These are phyloP conservation scores for Pulveroboletus ridleyi DNA, from an alignment of 1,284 basidiomycete species.

Conservation along the genomic window DNA sequence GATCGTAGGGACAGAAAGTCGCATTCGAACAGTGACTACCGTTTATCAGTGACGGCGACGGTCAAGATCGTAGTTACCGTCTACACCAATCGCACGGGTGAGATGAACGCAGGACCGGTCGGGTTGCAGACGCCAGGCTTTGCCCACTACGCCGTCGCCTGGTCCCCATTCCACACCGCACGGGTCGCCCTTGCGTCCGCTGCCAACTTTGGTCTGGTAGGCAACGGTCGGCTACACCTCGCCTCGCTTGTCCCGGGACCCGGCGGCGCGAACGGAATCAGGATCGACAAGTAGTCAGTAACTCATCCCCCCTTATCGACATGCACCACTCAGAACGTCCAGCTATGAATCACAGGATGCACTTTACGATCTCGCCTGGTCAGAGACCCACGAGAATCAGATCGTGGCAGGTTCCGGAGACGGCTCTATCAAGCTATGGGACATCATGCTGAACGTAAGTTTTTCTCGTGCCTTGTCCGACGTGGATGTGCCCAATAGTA, in stretches of 20 bases:
- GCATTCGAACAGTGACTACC: conserved; percentile 50
- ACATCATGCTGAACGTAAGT: conserved; percentile 85
- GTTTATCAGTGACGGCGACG: no score
- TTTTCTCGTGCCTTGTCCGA: conserved; percentile 6
- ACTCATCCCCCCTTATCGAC: conserved; percentile 7
- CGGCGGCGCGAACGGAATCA: conserved; percentile 50
- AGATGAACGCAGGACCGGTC: conserved; percentile 54
- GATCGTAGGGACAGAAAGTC: conserved; percentile 83
- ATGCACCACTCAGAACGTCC: conserved; percentile 33
- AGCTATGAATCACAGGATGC: conserved; percentile 97
- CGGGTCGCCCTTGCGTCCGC: conserved; percentile 88
- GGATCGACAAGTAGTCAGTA: conserved; percentile 74
- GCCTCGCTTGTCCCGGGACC: conserved; percentile 59
- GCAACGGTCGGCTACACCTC: conserved; percentile 89
- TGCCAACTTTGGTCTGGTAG: conserved; percentile 95
- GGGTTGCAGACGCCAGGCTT: conserved; percentile 80
- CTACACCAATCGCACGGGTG: conserved; percentile 7
- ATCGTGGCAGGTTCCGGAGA: conserved; percentile 90
- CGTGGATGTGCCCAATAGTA: conserved; percentile 13
- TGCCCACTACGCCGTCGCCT: conserved; percentile 88
- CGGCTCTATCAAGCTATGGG: conserved; percentile 93
- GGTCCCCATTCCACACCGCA: conserved; percentile 91
- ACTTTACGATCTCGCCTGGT: conserved; percentile 93
- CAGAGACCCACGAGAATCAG: conserved; percentile 95
- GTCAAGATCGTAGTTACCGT: neutral